Percentiles rank a stretch among this genome's conserved stretches.
Evolutionary conservation across 2,329 filamentous ascomycete species (phyloP).

Genomic region (Gaeumannomyces sp.): DNA sequence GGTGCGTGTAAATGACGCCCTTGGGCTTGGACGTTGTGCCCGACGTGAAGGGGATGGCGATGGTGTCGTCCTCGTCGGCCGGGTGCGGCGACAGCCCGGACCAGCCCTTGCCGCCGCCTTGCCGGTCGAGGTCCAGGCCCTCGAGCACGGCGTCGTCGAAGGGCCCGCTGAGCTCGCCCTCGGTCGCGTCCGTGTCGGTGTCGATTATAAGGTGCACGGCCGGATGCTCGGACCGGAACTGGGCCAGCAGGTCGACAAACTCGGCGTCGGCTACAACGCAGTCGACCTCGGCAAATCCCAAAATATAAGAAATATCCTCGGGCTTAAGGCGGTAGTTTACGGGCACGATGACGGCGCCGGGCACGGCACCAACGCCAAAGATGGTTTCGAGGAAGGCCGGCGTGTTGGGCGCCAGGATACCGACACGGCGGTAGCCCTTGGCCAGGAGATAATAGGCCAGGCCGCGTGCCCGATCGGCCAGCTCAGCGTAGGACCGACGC

Average conservation of each 20-base stretch:
- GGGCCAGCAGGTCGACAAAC: constrained; percentile 62
- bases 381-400: constrained; percentile 89
- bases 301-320: constrained; percentile 86
- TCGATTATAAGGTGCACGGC: constrained; percentile 71
- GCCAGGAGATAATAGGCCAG: constrained; percentile 82
- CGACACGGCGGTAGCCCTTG: constrained; percentile 67
- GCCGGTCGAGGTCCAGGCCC: constrained; percentile 65
- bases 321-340: constrained; percentile 62
- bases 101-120: constrained; percentile 69
- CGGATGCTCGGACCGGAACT: constrained; percentile 55
- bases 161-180: constrained; percentile 67
- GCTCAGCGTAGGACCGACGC: constrained; percentile 70
- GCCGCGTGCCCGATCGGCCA: constrained; percentile 79
- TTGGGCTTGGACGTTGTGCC: constrained; percentile 90
- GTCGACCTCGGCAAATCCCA: constrained; percentile 81
- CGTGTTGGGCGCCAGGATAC: constrained; percentile 85
- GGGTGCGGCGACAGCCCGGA: constrained; percentile 52
- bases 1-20: constrained; percentile 86
- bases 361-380: constrained; percentile 72
- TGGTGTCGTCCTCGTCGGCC: constrained; percentile 66
- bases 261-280: constrained; percentile 82
- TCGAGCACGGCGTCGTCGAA: constrained; percentile 81
- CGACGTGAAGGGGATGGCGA: constrained; percentile 89
- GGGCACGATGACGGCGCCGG: constrained; percentile 69
- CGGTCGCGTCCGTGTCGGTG: constrained; percentile 68